Conservation (phyloP, 495 filamentous ascomycete species). For the Xylaria bambusicola region DNA sequence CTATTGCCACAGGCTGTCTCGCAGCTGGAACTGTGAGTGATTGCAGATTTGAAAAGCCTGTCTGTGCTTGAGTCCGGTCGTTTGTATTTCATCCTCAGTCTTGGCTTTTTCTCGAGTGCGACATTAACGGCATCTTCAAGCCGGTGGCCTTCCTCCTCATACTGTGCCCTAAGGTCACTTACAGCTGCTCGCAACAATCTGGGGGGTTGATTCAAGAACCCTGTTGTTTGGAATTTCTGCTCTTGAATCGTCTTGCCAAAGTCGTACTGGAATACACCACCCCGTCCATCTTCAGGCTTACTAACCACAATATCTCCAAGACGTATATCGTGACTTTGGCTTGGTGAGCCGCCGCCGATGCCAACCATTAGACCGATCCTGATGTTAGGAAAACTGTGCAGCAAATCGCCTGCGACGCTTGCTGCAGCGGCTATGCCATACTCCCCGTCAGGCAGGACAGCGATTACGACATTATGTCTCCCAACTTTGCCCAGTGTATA, state of each 20-base stretch:
- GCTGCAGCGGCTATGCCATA: conserved; percentile 41
- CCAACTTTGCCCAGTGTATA: conserved; percentile 7
- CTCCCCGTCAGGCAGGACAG: conserved; percentile 39
- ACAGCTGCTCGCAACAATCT: conserved; percentile 24
- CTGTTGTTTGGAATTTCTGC: conserved; percentile 23
- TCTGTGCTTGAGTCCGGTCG: conserved; percentile 32
- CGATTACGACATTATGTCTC: conserved; percentile 37
- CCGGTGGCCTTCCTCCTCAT: conserved; percentile 19
- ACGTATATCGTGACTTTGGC: conserved; percentile 37
- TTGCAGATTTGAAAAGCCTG: conserved; percentile 33
- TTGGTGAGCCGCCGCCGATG: conserved; percentile 46
- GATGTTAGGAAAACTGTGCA: conserved; percentile 43
- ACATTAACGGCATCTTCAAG: conserved; percentile 41
- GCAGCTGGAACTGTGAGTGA: conserved; percentile 28
- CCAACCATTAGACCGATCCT: conserved; percentile 50
- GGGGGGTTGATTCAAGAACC: conserved; percentile 31
- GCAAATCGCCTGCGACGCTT: conserved; percentile 36
- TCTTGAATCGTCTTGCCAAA: conserved; percentile 28
- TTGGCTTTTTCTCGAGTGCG: conserved; percentile 39
- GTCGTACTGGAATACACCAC: conserved; percentile 45
- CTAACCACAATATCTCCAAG: conserved; percentile 51
- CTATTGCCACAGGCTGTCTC: conserved; percentile 37
- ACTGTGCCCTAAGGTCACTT: conserved; percentile 16
- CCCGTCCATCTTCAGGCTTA: conserved; percentile 21
- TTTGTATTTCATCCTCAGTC: conserved; percentile 29